Percentiles rank a stretch among this genome's conserved stretches.
phyloP scores from a whole-genome alignment of 306 rosid species.

The Leucaena leucocephala region DNA sequence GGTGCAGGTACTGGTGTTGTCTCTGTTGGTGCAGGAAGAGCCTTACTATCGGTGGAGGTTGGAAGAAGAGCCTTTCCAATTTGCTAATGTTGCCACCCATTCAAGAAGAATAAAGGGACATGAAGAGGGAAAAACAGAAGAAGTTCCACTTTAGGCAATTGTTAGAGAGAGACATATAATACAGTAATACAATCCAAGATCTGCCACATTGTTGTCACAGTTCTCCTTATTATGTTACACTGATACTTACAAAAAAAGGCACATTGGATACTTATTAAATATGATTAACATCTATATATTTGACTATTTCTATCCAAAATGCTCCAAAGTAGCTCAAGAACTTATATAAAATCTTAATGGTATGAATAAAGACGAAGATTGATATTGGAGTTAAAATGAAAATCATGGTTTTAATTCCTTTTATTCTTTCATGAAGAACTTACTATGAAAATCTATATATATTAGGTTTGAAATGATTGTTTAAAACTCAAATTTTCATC shows the following conservation, averaged over 20 bases:
- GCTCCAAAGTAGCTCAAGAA: neutral
- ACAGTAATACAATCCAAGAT: conserved; percentile 6
- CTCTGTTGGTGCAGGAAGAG: conserved; percentile 70
- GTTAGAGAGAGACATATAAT: neutral
- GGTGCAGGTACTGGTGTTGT: conserved; percentile 52
- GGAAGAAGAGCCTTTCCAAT: conserved; percentile 92
- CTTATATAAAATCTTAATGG: neutral
- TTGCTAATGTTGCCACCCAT: conserved; percentile 54
- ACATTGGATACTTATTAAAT: neutral
- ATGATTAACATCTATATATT: neutral
- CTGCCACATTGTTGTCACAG: conserved; percentile 4
- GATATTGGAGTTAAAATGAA: neutral
- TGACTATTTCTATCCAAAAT: neutral
- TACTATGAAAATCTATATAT: neutral
- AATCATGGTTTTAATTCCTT: neutral
- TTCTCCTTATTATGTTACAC: conserved; percentile 2
- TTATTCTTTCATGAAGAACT: neutral
- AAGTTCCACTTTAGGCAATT: conserved; percentile 7
- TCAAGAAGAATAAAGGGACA: conserved; percentile 25
- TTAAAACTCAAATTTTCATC: neutral
- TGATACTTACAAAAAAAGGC: neutral
- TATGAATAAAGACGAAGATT: neutral
- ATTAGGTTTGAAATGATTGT: neutral
- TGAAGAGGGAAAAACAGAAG: neutral
- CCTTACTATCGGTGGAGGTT: conserved; percentile 47